Percentiles rank a stretch among this genome's conserved stretches.
phyloP scores from a whole-genome alignment of 2,329 filamentous ascomycete species.

The Xylaria sp. region DNA sequence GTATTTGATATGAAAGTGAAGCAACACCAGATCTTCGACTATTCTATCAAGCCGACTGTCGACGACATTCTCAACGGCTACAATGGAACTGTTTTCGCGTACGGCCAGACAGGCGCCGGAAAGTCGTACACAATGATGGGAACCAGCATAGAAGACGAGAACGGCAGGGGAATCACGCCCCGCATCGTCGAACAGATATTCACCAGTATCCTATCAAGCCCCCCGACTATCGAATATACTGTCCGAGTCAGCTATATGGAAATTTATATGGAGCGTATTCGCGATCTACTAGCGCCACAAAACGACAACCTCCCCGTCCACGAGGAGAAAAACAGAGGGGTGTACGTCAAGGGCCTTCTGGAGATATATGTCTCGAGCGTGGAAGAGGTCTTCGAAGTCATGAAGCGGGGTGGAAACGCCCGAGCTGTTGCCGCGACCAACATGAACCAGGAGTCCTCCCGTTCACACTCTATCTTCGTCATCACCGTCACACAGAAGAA shows the following conservation, averaged over 20 bases:
- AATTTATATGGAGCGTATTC: conserved; percentile 99
- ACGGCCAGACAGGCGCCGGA: conserved; percentile 97
- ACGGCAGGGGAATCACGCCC: conserved; percentile 92
- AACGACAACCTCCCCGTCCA: conserved; percentile 98
- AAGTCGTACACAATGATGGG: conserved; percentile 99
- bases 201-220: conserved; percentile 90
- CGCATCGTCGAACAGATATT: conserved; percentile 98
- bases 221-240: conserved; percentile 97
- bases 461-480: conserved; percentile 98
- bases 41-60: conserved; percentile 94
- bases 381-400: conserved; percentile 95
- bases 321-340: conserved; percentile 94
- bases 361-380: conserved; percentile 97
- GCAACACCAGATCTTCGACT: conserved; percentile 96
- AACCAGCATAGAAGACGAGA: conserved; percentile 89
- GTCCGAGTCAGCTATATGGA: conserved; percentile 99
- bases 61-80: conserved; percentile 99
- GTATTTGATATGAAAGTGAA: conserved; percentile 95
- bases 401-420: conserved; percentile 89
- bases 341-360: conserved; percentile 94
- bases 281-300: conserved; percentile 89
- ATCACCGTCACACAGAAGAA: conserved; percentile 98
- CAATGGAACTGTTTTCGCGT: conserved; percentile 98
- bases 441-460: conserved; percentile 99
- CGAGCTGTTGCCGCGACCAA: conserved; percentile 96